Evolutionary conservation across 768 basidiomycete species (phyloP).

Genomic region (Tylopilus felleus): DNA sequence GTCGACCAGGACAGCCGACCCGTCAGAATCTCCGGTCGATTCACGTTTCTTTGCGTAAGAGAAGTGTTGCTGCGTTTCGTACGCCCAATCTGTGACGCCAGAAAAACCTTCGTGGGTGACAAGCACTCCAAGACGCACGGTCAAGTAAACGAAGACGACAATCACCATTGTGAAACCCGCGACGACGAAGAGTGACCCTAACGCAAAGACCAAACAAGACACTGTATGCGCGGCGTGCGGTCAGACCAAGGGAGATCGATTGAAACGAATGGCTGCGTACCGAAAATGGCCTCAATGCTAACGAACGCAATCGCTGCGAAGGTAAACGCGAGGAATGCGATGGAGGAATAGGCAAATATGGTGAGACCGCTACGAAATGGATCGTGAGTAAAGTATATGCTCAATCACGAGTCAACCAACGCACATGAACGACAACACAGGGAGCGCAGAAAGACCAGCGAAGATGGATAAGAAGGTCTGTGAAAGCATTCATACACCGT

Average conservation of each 20-base stretch:
- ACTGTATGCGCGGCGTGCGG: constrained; percentile 30
- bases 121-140: constrained; percentile 33
- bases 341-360: constrained; percentile 35
- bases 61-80: constrained; percentile 27
- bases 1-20: constrained; percentile 23
- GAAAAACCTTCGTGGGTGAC: constrained; percentile 34
- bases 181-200: constrained; percentile 33
- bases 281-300: constrained; percentile 27
- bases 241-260: not conserved
- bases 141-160: constrained; percentile 31
- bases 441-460: constrained; percentile 34
- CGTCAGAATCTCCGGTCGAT: constrained; percentile 24
- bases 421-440: constrained; percentile 39
- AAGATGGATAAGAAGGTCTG: constrained; percentile 44
- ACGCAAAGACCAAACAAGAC: constrained; percentile 30
- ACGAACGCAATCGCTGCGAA: constrained; percentile 32
- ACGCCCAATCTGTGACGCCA: constrained; percentile 30
- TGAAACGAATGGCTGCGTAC: constrained; percentile 15
- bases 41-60: constrained; percentile 14
- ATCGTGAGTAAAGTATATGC: constrained; percentile 4
- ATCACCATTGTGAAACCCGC: constrained; percentile 34
- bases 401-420: constrained; percentile 13
- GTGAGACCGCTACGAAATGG: constrained; percentile 26
- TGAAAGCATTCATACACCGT: constrained; percentile 5
- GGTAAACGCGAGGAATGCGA: constrained; percentile 36